These are phyloP conservation scores for Ascochyta fabae DNA, from an alignment of 2,329 filamentous ascomycete species.

Conservation along the genomic window DNA sequence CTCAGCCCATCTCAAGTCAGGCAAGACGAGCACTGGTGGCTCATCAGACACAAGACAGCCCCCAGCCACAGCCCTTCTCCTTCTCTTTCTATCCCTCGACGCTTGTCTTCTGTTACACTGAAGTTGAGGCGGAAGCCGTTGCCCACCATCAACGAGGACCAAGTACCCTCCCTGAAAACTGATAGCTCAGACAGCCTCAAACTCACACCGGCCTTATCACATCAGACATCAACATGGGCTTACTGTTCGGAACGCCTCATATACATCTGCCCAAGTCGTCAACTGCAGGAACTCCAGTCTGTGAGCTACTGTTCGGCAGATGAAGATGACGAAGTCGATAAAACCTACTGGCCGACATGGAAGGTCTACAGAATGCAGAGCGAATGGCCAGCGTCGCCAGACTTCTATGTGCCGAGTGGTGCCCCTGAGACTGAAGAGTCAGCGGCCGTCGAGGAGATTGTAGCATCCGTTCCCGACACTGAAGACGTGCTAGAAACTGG, in stretches of 20 bases:
- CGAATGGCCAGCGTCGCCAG: background rate
- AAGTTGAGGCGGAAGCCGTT: background rate
- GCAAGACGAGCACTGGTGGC: slow-evolving; percentile 1
- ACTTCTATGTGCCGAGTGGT: background rate
- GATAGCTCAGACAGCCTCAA: slow-evolving; percentile 4
- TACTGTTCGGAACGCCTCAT: slow-evolving; percentile 1
- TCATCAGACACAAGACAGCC: background rate
- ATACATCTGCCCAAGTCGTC: slow-evolving; percentile 1
- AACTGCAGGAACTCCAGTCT: slow-evolving; percentile 7
- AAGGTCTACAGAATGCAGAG: slow-evolving; percentile 3
- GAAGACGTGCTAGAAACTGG: background rate
- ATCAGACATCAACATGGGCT: background rate
- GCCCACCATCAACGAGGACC: slow-evolving; percentile 2
- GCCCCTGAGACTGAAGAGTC: background rate
- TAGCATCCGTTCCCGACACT: background rate
- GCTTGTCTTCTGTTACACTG: background rate
- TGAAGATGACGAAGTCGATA: background rate
- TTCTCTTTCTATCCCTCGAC: background rate
- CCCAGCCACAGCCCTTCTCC: background rate
- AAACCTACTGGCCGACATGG: background rate
- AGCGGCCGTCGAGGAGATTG: background rate
- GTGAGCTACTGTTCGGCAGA: background rate
- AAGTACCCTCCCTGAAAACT: background rate
- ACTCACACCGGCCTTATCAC: background rate
- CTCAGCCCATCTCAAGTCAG: slow-evolving; percentile 1